Base-by-base conservation (phyloP, 2,329 filamentous ascomycete species). In the Chaetomium olivaceum region DNA sequence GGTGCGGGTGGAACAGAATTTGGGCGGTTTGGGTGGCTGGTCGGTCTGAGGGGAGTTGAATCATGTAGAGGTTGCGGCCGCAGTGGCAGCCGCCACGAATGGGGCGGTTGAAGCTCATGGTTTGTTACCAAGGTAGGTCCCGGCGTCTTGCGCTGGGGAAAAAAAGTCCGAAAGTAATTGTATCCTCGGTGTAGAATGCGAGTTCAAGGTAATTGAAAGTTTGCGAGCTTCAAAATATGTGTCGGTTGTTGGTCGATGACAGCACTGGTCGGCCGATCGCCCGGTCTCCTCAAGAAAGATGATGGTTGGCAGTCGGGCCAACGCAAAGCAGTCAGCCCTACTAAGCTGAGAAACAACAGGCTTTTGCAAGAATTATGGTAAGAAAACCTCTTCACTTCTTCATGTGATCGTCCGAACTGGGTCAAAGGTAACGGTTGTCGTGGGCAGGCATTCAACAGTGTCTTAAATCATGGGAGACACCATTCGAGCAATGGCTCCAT, bases 11-110 rank as follows among this genome's bases (percentile, higher is more conserved):
- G 75, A 96, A 95, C 68, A 92, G 85, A 25, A 96, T 87, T 70
- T 88, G 84, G 19, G 89, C 87, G 59, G 83, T 78, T 39, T 87
- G 48, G 80, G 77, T n/a, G 7, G 14, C 14, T 36, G 46, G 31
- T 52, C 56, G 50, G 84, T 80, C 71, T 82, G 78, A 23, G 1
- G 92, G 92, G 27, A 94, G 83, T 55, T 86, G 79, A 71, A 97
- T 87, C 65, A 88, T 83, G 79, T 96, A 97, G 74, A 89, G 85
- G 74, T 95, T 96, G 67, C 93, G 87, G 64, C 93, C 92, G 77
- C 93, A 97, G 61, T 90, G 88, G 80, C 93, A 97, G 69, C 88
- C 86, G 73, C 93, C 93, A 69, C 85, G 87, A 64, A 96, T 83
- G 48, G 83, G 83, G 67, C 85, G 80, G 64, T 78, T 74, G 59